Percentiles rank a stretch among this genome's conserved stretches.
Conservation (phyloP, 106 monocot species). For the Allium fistulosum region DNA sequence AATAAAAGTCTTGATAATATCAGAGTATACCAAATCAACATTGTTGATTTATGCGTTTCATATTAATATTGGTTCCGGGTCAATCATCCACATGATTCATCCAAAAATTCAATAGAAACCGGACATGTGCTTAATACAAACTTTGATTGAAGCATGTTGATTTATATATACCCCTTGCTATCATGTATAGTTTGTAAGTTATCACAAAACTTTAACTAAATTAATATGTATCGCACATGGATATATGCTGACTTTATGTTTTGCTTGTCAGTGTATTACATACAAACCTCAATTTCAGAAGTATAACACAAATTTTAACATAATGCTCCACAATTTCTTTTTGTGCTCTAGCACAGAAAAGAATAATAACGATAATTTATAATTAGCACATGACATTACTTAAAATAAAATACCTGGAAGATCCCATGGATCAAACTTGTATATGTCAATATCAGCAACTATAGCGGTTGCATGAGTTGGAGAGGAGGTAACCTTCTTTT, state of each 20-base stretch:
- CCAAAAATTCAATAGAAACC: neutral
- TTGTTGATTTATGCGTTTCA: neutral
- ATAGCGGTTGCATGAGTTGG: slow-evolving; percentile 3
- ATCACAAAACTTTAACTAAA: too few relatives aligned
- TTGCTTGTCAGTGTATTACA: neutral
- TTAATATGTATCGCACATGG: too few relatives aligned
- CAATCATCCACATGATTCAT: neutral
- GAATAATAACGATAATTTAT: neutral
- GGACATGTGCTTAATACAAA: neutral
- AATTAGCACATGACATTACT: too few relatives aligned
- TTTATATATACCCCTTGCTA: too few relatives aligned
- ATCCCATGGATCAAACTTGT: slow-evolving; percentile 36
- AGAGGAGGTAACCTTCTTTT: slow-evolving; percentile 14
- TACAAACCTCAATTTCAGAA: neutral
- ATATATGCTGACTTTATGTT: too few relatives aligned
- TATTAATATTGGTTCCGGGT: neutral
- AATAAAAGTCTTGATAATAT: neutral
- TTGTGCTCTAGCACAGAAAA: neutral
- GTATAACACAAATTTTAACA: neutral
- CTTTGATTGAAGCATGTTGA: too few relatives aligned
- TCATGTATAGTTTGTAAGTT: too few relatives aligned
- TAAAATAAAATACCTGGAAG: slow-evolving; percentile 16
- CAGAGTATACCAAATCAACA: neutral
- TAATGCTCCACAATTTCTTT: neutral
- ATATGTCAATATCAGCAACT: slow-evolving; percentile 20